phyloP scores from a whole-genome alignment of 768 basidiomycete species.

The Gymnopilus junonius region DNA sequence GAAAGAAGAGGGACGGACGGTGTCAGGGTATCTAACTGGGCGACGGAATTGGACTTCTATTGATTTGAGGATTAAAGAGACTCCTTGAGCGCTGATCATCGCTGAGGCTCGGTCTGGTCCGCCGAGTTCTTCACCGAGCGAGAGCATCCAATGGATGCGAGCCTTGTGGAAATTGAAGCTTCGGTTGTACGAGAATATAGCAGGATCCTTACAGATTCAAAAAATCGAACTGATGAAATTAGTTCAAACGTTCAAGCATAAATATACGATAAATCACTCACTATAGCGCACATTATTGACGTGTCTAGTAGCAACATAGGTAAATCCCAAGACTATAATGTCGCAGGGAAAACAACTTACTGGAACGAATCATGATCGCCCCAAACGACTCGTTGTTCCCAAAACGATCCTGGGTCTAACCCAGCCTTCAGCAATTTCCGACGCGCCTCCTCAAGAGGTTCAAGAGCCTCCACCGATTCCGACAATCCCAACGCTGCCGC shows the following conservation, averaged over 20 bases:
- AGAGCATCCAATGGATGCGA: slow-evolving; percentile 69
- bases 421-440: slow-evolving; percentile 47
- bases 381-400: slow-evolving; percentile 81
- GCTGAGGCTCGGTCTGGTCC: slow-evolving; percentile 57
- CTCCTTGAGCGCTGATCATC: slow-evolving; percentile 64
- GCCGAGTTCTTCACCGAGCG: slow-evolving; percentile 61
- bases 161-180: slow-evolving; percentile 40
- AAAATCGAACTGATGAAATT: slow-evolving; percentile 58
- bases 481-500: slow-evolving; percentile 12
- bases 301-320: slow-evolving; percentile 48
- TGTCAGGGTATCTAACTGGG: slow-evolving; percentile 79
- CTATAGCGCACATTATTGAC: slow-evolving; percentile 81
- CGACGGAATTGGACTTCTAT: slow-evolving; percentile 68
- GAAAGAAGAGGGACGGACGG: slow-evolving; percentile 45
- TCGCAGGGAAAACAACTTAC: slow-evolving; percentile 44
- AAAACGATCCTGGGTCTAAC: slow-evolving; percentile 69
- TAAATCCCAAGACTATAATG: neutral
- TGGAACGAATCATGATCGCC: slow-evolving; percentile 81
- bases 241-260: too few relatives aligned
- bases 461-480: slow-evolving; percentile 9
- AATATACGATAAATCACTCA: slow-evolving; percentile 34
- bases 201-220: slow-evolving; percentile 60
- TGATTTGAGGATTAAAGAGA: slow-evolving; percentile 78
- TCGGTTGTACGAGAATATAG: neutral
- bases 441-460: slow-evolving; percentile 43